Conservation (phyloP, 169 alveolate genomes). For the Babesia ovata region DNA sequence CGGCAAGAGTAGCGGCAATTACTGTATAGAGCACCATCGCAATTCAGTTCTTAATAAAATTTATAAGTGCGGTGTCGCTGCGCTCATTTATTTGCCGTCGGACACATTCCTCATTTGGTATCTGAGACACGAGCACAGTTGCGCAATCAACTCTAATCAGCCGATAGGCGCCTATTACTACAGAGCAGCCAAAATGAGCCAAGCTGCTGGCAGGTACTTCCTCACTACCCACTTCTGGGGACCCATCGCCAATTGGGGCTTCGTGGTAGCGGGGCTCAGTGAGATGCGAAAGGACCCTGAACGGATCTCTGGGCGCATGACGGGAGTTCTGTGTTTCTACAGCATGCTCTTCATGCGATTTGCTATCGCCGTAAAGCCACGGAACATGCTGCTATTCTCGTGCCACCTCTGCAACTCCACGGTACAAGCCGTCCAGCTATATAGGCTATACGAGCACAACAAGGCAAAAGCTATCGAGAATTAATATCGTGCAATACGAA, state of each 20-base stretch:
- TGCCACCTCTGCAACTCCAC: constrained; percentile 86
- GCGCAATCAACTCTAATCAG: not conserved
- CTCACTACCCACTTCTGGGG: constrained; percentile 92
- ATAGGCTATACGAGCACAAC: constrained; percentile 49
- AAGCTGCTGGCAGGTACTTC: constrained; percentile 39
- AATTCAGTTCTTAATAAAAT: too few relatives aligned
- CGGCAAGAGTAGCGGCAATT: too few relatives aligned
- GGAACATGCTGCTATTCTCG: constrained; percentile 83
- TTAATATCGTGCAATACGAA: not conserved
- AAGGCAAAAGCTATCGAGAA: not conserved
- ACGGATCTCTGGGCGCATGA: constrained; percentile 86
- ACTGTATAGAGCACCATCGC: too few relatives aligned
- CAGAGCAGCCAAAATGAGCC: constrained; percentile 2
- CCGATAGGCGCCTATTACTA: not conserved
- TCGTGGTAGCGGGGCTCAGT: constrained; percentile 88
- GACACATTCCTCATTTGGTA: too few relatives aligned
- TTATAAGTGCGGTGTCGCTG: too few relatives aligned
- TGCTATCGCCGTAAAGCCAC: constrained; percentile 87
- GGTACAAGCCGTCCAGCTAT: constrained; percentile 77
- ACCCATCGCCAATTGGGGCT: constrained; percentile 95
- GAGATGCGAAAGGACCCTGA: constrained; percentile 86
- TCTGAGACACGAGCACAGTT: too few relatives aligned
- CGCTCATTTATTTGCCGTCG: too few relatives aligned
- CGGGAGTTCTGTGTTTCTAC: constrained; percentile 86
- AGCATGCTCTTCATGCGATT: constrained; percentile 90